Percentiles rank a stretch among this genome's conserved stretches.
These are phyloP conservation scores for Tetradesmus obliquus DNA, from an alignment of 139 green algal species.

Conservation along the genomic window DNA sequence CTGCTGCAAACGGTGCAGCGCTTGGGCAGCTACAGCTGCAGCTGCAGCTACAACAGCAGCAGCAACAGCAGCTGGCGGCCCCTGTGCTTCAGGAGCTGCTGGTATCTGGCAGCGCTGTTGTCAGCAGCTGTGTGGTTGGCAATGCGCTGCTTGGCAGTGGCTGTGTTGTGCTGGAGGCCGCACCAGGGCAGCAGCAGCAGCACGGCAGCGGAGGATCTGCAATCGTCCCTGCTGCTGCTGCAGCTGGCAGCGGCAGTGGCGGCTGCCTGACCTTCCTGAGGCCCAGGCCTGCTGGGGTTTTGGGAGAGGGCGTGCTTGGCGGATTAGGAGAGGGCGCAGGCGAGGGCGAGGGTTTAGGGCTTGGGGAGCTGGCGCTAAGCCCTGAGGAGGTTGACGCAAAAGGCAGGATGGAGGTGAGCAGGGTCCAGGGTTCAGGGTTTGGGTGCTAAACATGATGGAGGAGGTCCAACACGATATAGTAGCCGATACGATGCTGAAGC, in stretches of 20 bases:
- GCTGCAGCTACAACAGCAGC: neutral
- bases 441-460: too few species aligned
- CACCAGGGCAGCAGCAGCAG: conserved; percentile 16
- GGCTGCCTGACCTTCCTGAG: neutral
- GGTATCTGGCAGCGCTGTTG: neutral
- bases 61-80: neutral
- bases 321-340: neutral
- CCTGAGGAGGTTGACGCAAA: conserved; percentile 19
- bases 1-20: neutral
- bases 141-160: conserved; percentile 38
- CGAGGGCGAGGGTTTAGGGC: neutral
- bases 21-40: neutral
- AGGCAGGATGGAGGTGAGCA: conserved; percentile 17
- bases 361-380: conserved; percentile 8
- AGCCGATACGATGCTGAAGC: too few species aligned
- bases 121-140: conserved; percentile 18
- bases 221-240: neutral
- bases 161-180: conserved; percentile 38
- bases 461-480: too few species aligned
- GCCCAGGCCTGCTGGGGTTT: conserved; percentile 10
- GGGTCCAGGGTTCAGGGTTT: too few species aligned
- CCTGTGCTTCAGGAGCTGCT: conserved; percentile 44
- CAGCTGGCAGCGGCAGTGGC: neutral
- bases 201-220: neutral
- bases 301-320: neutral